Evolutionary conservation across 306 rosid genomes (phyloP).

Genomic region (Chamaecrista fasciculata): DNA sequence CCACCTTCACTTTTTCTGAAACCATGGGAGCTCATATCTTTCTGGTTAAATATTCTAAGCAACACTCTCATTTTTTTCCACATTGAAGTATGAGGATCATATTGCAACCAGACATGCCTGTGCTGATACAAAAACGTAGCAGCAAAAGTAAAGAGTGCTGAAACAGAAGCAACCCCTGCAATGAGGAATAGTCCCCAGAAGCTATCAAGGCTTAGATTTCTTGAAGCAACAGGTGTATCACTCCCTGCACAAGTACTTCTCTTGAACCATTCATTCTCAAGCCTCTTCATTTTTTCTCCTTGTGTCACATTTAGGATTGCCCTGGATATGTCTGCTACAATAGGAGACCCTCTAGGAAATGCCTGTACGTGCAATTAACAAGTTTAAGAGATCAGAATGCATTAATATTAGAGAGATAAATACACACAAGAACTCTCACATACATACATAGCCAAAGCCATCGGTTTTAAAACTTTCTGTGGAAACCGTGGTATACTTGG

Average conservation of each 20-base stretch:
- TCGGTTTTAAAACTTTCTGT: conserved; percentile 44
- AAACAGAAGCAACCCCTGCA: conserved; percentile 35
- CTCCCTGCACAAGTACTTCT: conserved; percentile 29
- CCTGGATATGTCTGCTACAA: conserved; percentile 51
- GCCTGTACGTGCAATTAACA: conserved; percentile 59
- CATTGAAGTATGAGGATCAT: conserved; percentile 19
- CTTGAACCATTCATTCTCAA: conserved; percentile 45
- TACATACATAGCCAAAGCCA: conserved; percentile 47
- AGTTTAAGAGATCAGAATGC: too few relatives aligned
- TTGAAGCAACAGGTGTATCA: conserved; percentile 24
- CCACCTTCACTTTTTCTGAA: conserved; percentile 34
- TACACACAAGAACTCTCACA: too few relatives aligned
- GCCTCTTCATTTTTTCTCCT: conserved; percentile 44
- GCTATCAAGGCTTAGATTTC: conserved; percentile 47
- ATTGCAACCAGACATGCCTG: conserved; percentile 11
- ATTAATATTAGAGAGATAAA: too few relatives aligned
- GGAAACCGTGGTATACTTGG: conserved; percentile 43
- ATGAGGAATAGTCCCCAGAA: conserved; percentile 62
- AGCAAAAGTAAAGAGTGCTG: conserved; percentile 31
- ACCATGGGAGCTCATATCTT: conserved; percentile 41
- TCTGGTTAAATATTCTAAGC: conserved; percentile 30
- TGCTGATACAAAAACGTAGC: conserved; percentile 33
- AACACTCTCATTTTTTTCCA: conserved; percentile 28
- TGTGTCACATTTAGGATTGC: conserved; percentile 51
- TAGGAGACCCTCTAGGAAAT: conserved; percentile 45